Evolutionary conservation across 1,284 basidiomycete species (phyloP), one percentile per base, ranked within the genome.

Genomic region (Cystobasidiaceae sp.): DNA sequence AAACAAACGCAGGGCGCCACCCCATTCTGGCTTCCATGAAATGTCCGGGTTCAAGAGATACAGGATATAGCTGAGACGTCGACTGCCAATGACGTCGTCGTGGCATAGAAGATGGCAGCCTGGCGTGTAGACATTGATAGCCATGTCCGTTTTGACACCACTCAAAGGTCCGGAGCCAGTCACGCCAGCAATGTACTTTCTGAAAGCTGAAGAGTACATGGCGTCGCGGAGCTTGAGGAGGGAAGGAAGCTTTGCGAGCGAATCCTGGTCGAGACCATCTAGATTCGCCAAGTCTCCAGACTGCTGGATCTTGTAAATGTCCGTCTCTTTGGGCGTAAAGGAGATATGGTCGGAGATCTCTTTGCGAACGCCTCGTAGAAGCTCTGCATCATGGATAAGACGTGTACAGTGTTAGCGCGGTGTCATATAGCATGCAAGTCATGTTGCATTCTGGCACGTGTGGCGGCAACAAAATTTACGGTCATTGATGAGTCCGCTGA

Each of bases 221-320:
- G 92, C 88, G 79, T 97, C 86, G 71, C 93, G 88, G 49, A 98
- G 85, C 41, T 82, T 79, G 67, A 90, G 84, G 59, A 94, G 82
- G 72, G 82, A 85, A 0, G 90, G 87, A 44, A 97, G 83, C 55
- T 88, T 84, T 0, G 85, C 82, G 59, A 90, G 83, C 73, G 96
- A 88, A 37, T 84, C 80, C 28, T 84, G 80, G 43, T 86, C 82
- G 58, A 98, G 86, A 72, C 86, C 93, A 68, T 87, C 88, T 39
- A 94, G 82, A 46, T 96, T 97, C 11, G 93, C 89, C 25, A 98
- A 85, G 79, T 98, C 94, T 68, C 94, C 94, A 0, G 93, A 97
- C 81, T 97, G 94, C 77, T 94, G 90, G 72, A 98, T 89, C 91
- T 93, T 94, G 85, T 97, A 98, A 71, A 98, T 98, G 75, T 98